Base-by-base conservation (phyloP, 257 asterid species). In the Rhazya stricta region DNA sequence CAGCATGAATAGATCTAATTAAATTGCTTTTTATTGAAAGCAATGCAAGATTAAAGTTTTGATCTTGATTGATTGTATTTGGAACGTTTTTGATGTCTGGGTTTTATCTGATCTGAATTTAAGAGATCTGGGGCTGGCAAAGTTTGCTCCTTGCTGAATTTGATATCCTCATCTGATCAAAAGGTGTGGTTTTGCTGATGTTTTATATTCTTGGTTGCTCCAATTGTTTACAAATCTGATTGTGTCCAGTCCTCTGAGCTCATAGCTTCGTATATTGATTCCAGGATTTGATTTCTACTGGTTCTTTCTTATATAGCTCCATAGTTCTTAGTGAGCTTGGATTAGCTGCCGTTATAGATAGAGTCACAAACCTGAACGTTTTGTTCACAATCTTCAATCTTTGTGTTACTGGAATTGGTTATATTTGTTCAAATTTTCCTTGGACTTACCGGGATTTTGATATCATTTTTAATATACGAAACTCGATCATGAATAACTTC, bases 21-120 rank as follows among this genome's bases (percentile, higher is more conserved):
- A 76, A 43, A 53, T 82, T 75, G 54, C 46, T 13, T 65, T 71
- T 65, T 71, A 27, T 61, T 27, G 69, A 60, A 48, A 71, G 79
- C 84, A 83, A 84, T 87, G 90, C 87, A 34, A 77, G 91, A 82
- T 81, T 88, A 73, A 21, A 79, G 75, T 79, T 83, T 72, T 15
- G 75, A 50, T 72, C 36, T 81, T 85, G 84, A 74, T 81, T 72
- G 69, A 0, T 72, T 71, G 77, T 19, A 48, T 83, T 76, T 23
- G 67, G 77, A 71, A 51, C 57, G 74, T 72, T 77, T n/a, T 85
- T 39, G 69, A 67, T 76, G 77, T 12, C 37, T 85, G 84, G 82
- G 82, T 66, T 70, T 70, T 77, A 69, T 80, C 83, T 92, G 96
- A 92, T 92, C 96, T 89, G 87, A 84, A 71, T 73, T 84, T 73